Percentiles rank a stretch among this genome's conserved stretches.
Conservation (phyloP, 441 rosid genomes). For the Lepidium campestre region DNA sequence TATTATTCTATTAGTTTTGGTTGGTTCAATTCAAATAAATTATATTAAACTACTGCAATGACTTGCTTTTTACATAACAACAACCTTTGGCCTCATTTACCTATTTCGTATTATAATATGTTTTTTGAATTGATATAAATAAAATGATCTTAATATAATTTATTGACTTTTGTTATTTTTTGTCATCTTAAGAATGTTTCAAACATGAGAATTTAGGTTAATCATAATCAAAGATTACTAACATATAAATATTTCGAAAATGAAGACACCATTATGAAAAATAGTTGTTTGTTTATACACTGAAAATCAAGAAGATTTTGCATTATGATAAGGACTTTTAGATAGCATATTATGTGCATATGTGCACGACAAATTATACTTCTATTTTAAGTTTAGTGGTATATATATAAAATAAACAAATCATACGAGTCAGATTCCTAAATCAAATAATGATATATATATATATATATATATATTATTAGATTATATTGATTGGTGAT, state of each 20-base stretch:
- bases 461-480: background rate
- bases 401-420: background rate
- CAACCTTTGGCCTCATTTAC: slow-evolving; percentile 19
- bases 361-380: background rate
- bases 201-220: background rate
- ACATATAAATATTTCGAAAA: background rate
- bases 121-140: background rate
- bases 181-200: background rate
- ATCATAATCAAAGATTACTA: background rate
- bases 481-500: background rate
- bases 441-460: background rate
- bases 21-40: background rate
- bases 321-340: background rate
- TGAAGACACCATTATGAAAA: background rate
- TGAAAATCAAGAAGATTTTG: too few relatives aligned
- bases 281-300: background rate
- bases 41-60: slow-evolving; percentile 9
- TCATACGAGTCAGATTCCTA: slow-evolving; percentile 22
- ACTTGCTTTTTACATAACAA: slow-evolving; percentile 18
- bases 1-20: background rate
- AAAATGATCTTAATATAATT: background rate
- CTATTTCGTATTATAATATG: background rate
- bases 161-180: background rate
- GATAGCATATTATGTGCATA: background rate
- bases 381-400: slow-evolving; percentile 17